Evolutionary conservation across 2,329 filamentous ascomycete species (phyloP), one percentile per base, ranked within the genome.

Genomic region (Fusarium sp.): DNA sequence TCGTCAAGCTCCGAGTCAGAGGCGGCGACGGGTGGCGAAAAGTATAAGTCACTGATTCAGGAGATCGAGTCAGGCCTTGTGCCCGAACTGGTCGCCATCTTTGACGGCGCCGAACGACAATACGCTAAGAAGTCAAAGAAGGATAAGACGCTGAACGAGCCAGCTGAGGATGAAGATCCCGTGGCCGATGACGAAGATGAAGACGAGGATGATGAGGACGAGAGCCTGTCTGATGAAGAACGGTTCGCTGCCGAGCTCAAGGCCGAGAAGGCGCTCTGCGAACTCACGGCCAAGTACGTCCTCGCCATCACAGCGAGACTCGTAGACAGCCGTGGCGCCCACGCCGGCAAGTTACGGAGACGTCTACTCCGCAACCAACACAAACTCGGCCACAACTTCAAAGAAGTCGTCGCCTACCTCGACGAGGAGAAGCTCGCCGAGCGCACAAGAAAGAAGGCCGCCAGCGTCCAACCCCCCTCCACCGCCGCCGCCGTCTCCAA

Each of bases 241-340:
- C 88, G 90, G 67, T 86, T 90, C 75, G 88, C 92, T 57, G 88
- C 89, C 43, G 90, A 92, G 66, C 88, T 98, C 37, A 88, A 95
- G 68, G 92, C 95, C 0, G 97, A 98, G 83, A 93, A 96, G 80
- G 90, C 92, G 22, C 88, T 98, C 1, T 98, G 96, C 82, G 93
- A 96, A 77, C 87, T 98, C 29, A 92, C 95, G 0, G 93, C 92
- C 72, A 97, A 97, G 81, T 90, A 97, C 50, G 93, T 98, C 41
- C 89, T 97, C 48, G 93, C 92, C 14, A 91, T 97, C 24, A 86
- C 93, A 11, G 94, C 92, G 22, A 91, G 91, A 63, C 91, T 95
- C 45, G 86, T 98, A 60, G 95, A 97, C 79, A 84, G 87, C 48
- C 86, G 85, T 2, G 91, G 90, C 8, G 84, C 88, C 13, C 85